Percentiles rank a stretch among this genome's conserved stretches.
Conservation (phyloP, 306 rosid genomes). For the Geum urbanum region DNA sequence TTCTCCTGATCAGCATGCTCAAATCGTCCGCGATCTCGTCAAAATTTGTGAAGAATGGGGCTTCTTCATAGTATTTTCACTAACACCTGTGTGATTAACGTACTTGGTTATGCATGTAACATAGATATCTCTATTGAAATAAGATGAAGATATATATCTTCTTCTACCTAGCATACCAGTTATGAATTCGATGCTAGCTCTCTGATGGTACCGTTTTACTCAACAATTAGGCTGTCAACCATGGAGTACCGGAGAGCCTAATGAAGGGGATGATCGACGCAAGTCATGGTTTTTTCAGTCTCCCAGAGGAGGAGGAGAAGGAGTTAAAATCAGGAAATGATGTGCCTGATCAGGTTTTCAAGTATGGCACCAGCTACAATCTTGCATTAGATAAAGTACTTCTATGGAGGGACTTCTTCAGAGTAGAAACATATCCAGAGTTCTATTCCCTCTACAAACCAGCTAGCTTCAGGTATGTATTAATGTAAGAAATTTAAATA, state of each 20-base stretch:
- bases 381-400: background rate
- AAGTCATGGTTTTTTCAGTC: constrained; percentile 32
- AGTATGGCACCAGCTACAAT: background rate
- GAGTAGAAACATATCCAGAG: background rate
- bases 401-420: constrained; percentile 1
- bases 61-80: constrained; percentile 40
- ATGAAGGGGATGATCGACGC: constrained; percentile 33
- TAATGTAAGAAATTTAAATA: too few relatives aligned
- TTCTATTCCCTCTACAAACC: background rate
- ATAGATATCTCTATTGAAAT: too few relatives aligned
- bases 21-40: constrained; percentile 27
- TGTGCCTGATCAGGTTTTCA: background rate
- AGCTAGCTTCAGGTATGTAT: constrained; percentile 1
- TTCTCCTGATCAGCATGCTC: constrained; percentile 29
- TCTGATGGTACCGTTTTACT: background rate
- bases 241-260: constrained; percentile 39
- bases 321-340: background rate
- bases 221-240: constrained; percentile 33
- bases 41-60: constrained; percentile 51
- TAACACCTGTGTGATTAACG: too few relatives aligned
- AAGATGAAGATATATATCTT: too few relatives aligned
- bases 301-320: background rate
- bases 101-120: too few relatives aligned
- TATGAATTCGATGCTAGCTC: too few relatives aligned
- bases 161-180: too few relatives aligned